These are phyloP conservation scores for Platanthera guangdongensis DNA, from an alignment of 106 monocot species.

Conservation along the genomic window DNA sequence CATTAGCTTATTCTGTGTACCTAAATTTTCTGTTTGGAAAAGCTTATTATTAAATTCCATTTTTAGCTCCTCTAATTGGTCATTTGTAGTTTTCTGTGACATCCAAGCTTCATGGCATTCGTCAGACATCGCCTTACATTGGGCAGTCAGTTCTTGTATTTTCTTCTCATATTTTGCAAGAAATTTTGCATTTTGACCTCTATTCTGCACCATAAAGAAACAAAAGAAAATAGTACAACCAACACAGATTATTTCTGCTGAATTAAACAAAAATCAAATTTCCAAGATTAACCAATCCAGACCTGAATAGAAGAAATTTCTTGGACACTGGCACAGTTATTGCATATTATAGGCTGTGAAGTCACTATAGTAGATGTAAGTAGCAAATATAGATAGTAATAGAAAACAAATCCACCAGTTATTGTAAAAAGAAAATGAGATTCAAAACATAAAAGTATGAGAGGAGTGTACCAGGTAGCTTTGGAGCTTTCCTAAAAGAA, in stretches of 20 bases:
- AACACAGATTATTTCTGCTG: background rate
- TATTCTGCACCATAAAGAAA: conserved; percentile 35
- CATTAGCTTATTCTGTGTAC: conserved; percentile 20
- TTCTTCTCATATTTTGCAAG: conserved; percentile 60
- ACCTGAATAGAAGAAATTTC: conserved; percentile 54
- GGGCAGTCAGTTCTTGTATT: conserved; percentile 48
- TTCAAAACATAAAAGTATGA: background rate
- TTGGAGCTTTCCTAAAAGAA: conserved; percentile 49
- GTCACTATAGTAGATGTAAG: conserved; percentile 14
- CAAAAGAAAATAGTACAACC: background rate
- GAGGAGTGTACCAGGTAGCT: conserved; percentile 23
- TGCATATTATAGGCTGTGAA: conserved; percentile 31
- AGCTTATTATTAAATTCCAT: conserved; percentile 55
- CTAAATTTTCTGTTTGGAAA: conserved; percentile 42
- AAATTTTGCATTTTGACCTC: conserved; percentile 25
- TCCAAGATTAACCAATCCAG: background rate
- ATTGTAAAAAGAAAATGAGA: background rate
- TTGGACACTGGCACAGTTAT: conserved; percentile 43
- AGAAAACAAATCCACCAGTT: background rate
- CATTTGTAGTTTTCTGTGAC: conserved; percentile 47
- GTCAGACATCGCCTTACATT: conserved; percentile 57
- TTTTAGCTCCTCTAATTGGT: conserved; percentile 47
- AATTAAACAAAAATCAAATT: background rate
- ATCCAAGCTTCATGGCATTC: conserved; percentile 84
- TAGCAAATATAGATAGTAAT: background rate